Evolutionary conservation across 129 eudicot genomes (phyloP).

Genomic region (Artemisia tridentata): DNA sequence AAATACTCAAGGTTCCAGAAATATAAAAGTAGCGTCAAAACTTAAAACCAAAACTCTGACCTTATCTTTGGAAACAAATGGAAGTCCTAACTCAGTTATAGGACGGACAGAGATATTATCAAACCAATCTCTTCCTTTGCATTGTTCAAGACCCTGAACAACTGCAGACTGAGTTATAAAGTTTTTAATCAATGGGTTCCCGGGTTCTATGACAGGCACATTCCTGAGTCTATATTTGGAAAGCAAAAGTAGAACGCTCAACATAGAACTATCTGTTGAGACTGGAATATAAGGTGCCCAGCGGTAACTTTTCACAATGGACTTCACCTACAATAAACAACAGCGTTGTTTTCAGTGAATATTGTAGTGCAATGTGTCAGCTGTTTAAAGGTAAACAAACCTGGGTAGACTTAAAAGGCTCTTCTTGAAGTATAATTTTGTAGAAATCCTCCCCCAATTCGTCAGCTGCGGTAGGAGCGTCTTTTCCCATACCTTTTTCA

Average conservation of each 20-base stretch:
- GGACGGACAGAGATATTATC: conserved; percentile 68
- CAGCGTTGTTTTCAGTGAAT: background rate
- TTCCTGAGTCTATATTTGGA: conserved; percentile 85
- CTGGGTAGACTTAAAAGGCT: conserved; percentile 87
- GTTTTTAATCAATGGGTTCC: conserved; percentile 55
- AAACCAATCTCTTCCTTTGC: conserved; percentile 95
- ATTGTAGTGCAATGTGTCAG: background rate
- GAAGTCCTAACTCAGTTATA: conserved; percentile 83
- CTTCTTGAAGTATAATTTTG: conserved; percentile 83
- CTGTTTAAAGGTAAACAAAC: conserved; percentile 32
- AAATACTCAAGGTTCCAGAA: background rate
- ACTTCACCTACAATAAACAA: conserved; percentile 57
- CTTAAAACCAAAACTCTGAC: conserved; percentile 26
- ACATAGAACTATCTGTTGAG: conserved; percentile 74
- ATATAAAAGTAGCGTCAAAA: conserved; percentile 9
- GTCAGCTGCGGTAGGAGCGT: conserved; percentile 73
- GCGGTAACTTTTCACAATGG: conserved; percentile 69
- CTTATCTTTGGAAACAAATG: conserved; percentile 67
- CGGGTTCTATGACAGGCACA: conserved; percentile 83
- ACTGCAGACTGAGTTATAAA: conserved; percentile 95
- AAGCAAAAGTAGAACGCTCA: conserved; percentile 75
- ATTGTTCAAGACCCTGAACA: conserved; percentile 74
- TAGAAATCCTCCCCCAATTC: conserved; percentile 89
- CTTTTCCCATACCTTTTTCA: conserved; percentile 65
- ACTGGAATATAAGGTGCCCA: conserved; percentile 91